phyloP scores from a whole-genome alignment of 2,329 filamentous ascomycete genomes.

The Penicillium olsonii region DNA sequence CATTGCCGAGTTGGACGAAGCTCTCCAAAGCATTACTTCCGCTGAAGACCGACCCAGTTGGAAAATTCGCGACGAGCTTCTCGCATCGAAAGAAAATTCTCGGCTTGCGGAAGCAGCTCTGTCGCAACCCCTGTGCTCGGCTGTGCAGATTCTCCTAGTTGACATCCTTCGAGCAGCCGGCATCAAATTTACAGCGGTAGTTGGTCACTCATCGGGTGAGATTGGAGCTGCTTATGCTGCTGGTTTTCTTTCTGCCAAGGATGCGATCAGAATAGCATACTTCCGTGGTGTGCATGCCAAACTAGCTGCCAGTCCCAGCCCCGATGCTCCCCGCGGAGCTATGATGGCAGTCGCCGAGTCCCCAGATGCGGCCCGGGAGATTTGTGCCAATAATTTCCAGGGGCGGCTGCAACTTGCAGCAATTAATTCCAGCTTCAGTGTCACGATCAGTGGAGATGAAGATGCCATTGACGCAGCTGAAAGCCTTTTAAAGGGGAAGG shows the following conservation, averaged over 20 bases:
- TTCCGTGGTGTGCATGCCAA: slow-evolving; percentile 29
- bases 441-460: background rate
- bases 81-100: background rate
- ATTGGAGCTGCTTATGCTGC: slow-evolving; percentile 48
- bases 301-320: slow-evolving; percentile 1
- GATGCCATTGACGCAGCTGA: background rate
- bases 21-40: background rate
- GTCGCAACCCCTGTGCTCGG: background rate
- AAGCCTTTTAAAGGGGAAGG: background rate
- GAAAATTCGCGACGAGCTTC: background rate
- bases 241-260: slow-evolving; percentile 38
- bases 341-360: background rate
- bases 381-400: background rate
- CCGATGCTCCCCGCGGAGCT: background rate
- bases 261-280: slow-evolving; percentile 47
- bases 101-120: background rate
- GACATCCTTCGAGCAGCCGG: background rate
- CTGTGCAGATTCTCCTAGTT: background rate
- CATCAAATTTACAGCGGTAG: background rate
- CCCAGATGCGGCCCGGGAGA: background rate
- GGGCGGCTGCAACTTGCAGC: background rate
- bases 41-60: background rate
- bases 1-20: background rate
- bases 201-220: background rate
- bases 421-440: background rate